Evolutionary conservation across 306 rosid genomes (phyloP).

Genomic region (Echinosophora koreensis): DNA sequence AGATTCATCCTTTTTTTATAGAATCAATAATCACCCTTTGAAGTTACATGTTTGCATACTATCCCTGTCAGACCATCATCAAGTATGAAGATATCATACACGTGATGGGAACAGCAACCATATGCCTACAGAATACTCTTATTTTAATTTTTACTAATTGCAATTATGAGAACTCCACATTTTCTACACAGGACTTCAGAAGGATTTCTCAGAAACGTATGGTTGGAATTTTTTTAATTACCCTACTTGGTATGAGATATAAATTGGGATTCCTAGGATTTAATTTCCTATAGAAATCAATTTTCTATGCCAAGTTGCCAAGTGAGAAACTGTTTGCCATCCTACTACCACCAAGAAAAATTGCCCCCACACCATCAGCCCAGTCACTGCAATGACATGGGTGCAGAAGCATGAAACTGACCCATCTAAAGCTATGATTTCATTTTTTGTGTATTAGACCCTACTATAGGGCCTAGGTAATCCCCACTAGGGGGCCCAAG

Average conservation of each 20-base stretch:
- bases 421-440: neutral
- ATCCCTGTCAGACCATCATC: constrained; percentile 9
- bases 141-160: neutral
- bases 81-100: constrained; percentile 3
- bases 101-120: neutral
- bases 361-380: constrained; percentile 3
- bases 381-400: constrained; percentile 13
- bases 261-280: constrained; percentile 1
- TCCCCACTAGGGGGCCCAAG: no score
- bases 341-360: neutral
- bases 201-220: constrained; percentile 3
- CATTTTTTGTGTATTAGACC: neutral
- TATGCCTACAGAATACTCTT: constrained; percentile 9
- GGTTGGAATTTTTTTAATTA: neutral
- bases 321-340: constrained; percentile 1
- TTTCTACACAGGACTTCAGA: constrained; percentile 3
- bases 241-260: constrained; percentile 2
- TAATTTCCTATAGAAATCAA: constrained; percentile 13
- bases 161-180: constrained; percentile 10
- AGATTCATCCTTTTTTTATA: neutral
- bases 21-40: constrained; percentile 9
- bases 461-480: no score
- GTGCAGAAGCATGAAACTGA: neutral
- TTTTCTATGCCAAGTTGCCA: neutral
- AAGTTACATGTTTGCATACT: constrained; percentile 4